Evolutionary conservation across 495 filamentous ascomycete genomes (phyloP), one percentile per base, ranked within the genome.

Genomic region (Annulohypoxylon stygium): DNA sequence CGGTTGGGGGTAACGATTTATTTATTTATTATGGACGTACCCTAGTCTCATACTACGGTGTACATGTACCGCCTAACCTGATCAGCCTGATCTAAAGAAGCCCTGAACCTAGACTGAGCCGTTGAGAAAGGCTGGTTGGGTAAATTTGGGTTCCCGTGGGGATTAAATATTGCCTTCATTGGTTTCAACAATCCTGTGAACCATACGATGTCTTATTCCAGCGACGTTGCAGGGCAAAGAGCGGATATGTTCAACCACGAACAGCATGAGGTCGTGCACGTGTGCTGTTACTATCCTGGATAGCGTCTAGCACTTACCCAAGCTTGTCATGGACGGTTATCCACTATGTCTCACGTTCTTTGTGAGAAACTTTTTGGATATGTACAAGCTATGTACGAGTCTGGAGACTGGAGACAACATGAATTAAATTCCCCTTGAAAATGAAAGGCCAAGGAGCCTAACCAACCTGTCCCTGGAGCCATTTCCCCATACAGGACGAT

Each of bases 31-130:
- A 53, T 67, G 58, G 58, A 61, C 9, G 10, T 65, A 73, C 65
- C 61, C 53, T 30, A 41, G 41, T 50, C 26, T 61, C 33, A 14
- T 65, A 53, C n/a, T 10, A 37, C 39, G 26, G 41, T 50, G 33
- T 66, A 65, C 54, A 47, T 60, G 34, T 50, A 57, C 55, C 55
- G 61, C 54, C 65, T 55, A 61, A 34, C 55, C 53, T 58, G 53
- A 37, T 64, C 61, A 74, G 66, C 71, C 66, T 74, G 47, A 45
- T 37, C 37, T 51, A 66, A 47, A 45, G n/a, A 47, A 47, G 43
- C 43, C 48, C 30, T 41, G 30, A 62, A 62, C 55, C 54, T 51
- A 41, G 37, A 63, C 57, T 45, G 62, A 30, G 57, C 50, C 50
- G 25, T 62, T 65, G 50, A 48, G 16, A 0, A 74, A 53, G 61